Conservation (phyloP, 345 rosid species). For the Corchorus capsularis region DNA sequence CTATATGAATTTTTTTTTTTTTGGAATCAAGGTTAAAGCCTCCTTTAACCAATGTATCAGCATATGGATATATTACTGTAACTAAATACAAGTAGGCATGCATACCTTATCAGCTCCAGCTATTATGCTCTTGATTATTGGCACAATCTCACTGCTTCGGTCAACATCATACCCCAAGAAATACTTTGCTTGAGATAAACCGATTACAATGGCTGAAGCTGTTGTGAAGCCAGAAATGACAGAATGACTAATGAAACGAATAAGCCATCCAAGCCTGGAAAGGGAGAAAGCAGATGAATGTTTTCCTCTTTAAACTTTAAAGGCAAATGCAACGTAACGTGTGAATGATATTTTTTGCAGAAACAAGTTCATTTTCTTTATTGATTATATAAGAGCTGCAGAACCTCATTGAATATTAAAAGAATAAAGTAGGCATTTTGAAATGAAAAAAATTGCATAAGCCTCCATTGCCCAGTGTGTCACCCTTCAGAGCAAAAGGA, state of each 20-base stretch:
- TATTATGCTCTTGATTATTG: constrained; percentile 85
- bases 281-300: constrained; percentile 11
- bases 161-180: constrained; percentile 85
- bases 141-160: constrained; percentile 88
- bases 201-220: constrained; percentile 97
- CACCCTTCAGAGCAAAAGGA: constrained; percentile 6
- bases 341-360: neutral
- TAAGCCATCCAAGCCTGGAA: constrained; percentile 96
- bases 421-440: neutral
- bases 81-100: neutral
- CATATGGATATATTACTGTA: neutral
- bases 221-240: constrained; percentile 98
- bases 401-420: neutral
- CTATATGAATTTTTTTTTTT: neutral
- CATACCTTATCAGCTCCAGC: constrained; percentile 82
- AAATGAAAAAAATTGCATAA: neutral
- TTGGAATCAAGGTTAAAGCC: neutral
- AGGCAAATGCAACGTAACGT: neutral
- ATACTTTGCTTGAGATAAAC: constrained; percentile 89
- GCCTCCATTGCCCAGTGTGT: neutral
- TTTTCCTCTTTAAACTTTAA: neutral
- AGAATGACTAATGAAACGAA: constrained; percentile 98
- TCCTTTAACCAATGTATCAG: constrained; percentile 1
- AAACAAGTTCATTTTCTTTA: constrained; percentile 6
- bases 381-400: neutral